phyloP scores from a whole-genome alignment of 257 asterid species.

The Verbena officinalis region DNA sequence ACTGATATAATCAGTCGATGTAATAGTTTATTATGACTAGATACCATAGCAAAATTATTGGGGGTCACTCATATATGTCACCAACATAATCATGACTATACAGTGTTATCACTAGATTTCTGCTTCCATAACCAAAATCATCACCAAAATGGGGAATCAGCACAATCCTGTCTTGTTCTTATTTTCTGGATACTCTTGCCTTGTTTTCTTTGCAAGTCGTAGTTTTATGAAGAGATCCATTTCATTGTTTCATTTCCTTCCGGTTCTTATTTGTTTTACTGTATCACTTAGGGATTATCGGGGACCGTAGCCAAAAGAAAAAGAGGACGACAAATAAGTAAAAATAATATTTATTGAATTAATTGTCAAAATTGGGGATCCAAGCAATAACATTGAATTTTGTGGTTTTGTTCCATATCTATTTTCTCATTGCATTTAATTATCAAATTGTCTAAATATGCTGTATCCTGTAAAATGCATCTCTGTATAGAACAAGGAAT shows the following conservation, averaged over 20 bases:
- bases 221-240: not conserved
- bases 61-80: not conserved
- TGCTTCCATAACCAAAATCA: not conserved
- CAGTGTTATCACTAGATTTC: not conserved
- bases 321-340: constrained; percentile 60
- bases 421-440: not conserved
- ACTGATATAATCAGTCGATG: not conserved
- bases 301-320: constrained; percentile 68
- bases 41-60: not conserved
- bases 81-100: not conserved
- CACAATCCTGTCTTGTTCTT: not conserved
- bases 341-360: constrained; percentile 29
- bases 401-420: not conserved
- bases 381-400: not conserved
- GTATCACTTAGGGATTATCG: constrained; percentile 19
- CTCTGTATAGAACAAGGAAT: not conserved
- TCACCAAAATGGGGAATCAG: not conserved
- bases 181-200: not conserved
- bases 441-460: not conserved
- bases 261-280: constrained; percentile 11
- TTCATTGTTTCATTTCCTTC: constrained; percentile 6
- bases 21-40: not conserved
- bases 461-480: not conserved
- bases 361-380: not conserved
- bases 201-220: not conserved